Evolutionary conservation across 192 early-diverging fungal species (phyloP), one percentile per base, ranked within the genome.

Genomic region (Rhizophagus sp.): DNA sequence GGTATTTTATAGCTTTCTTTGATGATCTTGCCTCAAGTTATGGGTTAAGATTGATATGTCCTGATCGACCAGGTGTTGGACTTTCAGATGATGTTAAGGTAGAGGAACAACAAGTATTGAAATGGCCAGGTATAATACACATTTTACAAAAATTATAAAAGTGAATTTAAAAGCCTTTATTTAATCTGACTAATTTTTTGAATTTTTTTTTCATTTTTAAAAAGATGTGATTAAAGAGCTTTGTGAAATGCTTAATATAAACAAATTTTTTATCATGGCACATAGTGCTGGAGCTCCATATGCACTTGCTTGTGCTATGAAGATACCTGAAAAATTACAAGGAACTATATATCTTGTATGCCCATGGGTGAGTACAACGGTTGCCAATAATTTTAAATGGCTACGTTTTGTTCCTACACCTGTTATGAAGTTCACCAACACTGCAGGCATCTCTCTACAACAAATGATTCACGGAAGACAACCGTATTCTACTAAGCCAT

Each of bases 201-300:
- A 52, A 2, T 15, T 49, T 17, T 52, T 17, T 52, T 52, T 52
- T 49, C 8, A 11, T 49, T 49, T 13, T 3, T 15, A 12, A 41
- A 7, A 57, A 82, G 84, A 81, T 57, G 84, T 85, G 69, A 82
- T 85, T 10, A 80, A 81, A 4, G 84, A 85, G 34, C 83, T 85
- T 79, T 82, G 82, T n/a, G 77, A 85, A 65, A 82, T 82, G 12
- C 80, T 85, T 71, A 82, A 82, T 72, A 85, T 85, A 80, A 73
- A 83, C 65, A 83, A 85, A 71, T 85, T 85, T 61, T 85, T 82
- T 24, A 72, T 85, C 33, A 85, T 85, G 79, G 84, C 82, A n/a
- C 84, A 85, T 57, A 83, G 81, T 19, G 83, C 82, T 78, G 84
- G 84, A n/a, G 84, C 84, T 22, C 83, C 83, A 62, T 83, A 85